These are phyloP conservation scores for Podila horticola DNA, from an alignment of 192 early-diverging fungal species.

Conservation along the genomic window DNA sequence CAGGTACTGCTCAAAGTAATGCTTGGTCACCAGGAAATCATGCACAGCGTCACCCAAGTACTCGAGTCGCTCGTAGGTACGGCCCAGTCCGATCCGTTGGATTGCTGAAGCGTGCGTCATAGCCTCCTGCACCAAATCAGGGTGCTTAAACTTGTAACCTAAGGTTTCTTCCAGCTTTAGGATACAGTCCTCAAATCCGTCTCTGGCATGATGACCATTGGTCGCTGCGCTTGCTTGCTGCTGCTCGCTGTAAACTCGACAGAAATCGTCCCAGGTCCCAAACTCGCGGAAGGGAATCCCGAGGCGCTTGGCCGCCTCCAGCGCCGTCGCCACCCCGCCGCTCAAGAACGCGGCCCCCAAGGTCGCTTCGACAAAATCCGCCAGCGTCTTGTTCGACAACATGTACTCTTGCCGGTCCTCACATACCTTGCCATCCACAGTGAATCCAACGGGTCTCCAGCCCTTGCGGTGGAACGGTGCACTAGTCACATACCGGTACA, in stretches of 20 bases:
- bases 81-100: background rate
- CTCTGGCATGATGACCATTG: background rate
- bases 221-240: background rate
- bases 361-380: constrained; percentile 86
- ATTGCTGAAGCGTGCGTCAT: constrained; percentile 81
- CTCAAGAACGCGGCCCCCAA: constrained; percentile 78
- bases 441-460: constrained; percentile 56
- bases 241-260: background rate
- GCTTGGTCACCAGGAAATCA: constrained; percentile 78
- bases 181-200: background rate
- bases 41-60: constrained; percentile 85
- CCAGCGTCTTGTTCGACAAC: constrained; percentile 84
- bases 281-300: constrained; percentile 65
- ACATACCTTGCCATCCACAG: constrained; percentile 9
- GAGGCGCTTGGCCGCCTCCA: constrained; percentile 61
- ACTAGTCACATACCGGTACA: constrained; percentile 64
- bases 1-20: constrained; percentile 75
- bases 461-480: constrained; percentile 56
- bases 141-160: constrained; percentile 76
- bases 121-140: constrained; percentile 73
- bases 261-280: constrained; percentile 59
- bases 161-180: constrained; percentile 42
- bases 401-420: constrained; percentile 1
- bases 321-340: constrained; percentile 62
- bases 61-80: constrained; percentile 89